Evolutionary conservation across 345 rosid genomes (phyloP), one percentile per base, ranked within the genome.

Genomic region (Populus nigra): DNA sequence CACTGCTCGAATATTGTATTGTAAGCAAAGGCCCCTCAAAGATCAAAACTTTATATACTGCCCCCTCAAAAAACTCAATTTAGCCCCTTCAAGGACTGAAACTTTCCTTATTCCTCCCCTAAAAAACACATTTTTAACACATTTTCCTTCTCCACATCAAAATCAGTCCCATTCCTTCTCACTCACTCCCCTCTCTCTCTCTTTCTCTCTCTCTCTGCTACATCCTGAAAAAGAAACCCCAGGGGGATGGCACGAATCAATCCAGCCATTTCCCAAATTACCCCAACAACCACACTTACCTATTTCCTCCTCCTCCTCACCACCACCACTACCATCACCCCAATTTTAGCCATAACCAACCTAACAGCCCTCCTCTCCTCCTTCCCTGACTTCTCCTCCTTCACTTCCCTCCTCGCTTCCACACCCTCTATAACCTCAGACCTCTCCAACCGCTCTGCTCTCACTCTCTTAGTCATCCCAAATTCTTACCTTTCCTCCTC

Each of bases 391-490:
- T 78, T 89, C 65, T 87, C 97, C 4, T 72, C 88, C 35, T 91
- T 89, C 81, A 57, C 93, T 10, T 76, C 90, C 62, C 86, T 91
- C 55, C 73, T 85, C 76, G 69, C 91, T 77, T 82, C 92, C 75
- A 5, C 80, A 25, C 50, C 85, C 47, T 81, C 88, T 76, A 84
- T 93, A 63, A 80, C 88, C 20, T 65, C 86, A 3, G 93, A 93
- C 50, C 87, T 96, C 68, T 72, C 90, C 41, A 84, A 82, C 74
- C 92, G 92, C 41, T 83, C 89, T 79, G 83, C 94, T n/a, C 73
- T 96, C 67, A 93, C 98, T 3, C 80, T 96, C 79, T 89, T 96
- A 70, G 97, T 91, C 68, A 95, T 96, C 62, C 93, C 98, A 12
- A 90, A 96, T 79, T 69, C 90, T 6, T 88, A 77, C 77, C 86